Evolutionary conservation across 306 rosid genomes (phyloP), one percentile per base, ranked within the genome.

Genomic region (Fragaria nilgerrensis): DNA sequence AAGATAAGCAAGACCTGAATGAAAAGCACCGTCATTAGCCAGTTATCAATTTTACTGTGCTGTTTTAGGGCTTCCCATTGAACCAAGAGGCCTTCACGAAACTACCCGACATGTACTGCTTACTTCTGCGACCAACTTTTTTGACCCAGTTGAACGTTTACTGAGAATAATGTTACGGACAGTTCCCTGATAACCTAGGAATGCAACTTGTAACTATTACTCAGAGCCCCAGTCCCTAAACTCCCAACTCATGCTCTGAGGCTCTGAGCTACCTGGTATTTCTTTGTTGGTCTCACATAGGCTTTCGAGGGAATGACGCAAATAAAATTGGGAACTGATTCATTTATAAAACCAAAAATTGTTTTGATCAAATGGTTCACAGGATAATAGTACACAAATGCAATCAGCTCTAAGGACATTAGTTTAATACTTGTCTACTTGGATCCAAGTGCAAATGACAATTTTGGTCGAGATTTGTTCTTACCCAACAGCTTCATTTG

Each of bases 371-470:
- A 68, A 44, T 69, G 55, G 55, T 56, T 52, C 39, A 3, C 50
- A 68, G 20, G 58, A n/a, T 63, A 73, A 68, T 53, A 12, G 44
- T 53, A 50, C 63, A 75, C 20, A 6, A 44, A 29, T 15, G 64
- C 7, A 74, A 74, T 36, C 79, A 9, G 50, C 50, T 65, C 75
- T 14, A 52, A 19, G 50, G 74, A 34, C 47, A 63, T 67, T 3
- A 32, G 47, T 32, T 52, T 47, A 44, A 70, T 12, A 53, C 77
- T 19, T 41, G 86, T 81, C 90, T 83, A 96, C 82, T 96, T 96
- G 14, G 99, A 91, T 77, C 99, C 98, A 23, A 96, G 63, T 70
- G 96, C 98, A 84, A 96, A 93, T n/a, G 99, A 96, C 82, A 96
- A 76, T 74, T 96, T 96, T 27, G 99, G 99, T 34, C 98, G 89